Percentiles rank a stretch among this genome's conserved stretches.
phyloP scores from a whole-genome alignment of 2,329 filamentous ascomycete genomes.

The Cadophora luteo-olivacea region DNA sequence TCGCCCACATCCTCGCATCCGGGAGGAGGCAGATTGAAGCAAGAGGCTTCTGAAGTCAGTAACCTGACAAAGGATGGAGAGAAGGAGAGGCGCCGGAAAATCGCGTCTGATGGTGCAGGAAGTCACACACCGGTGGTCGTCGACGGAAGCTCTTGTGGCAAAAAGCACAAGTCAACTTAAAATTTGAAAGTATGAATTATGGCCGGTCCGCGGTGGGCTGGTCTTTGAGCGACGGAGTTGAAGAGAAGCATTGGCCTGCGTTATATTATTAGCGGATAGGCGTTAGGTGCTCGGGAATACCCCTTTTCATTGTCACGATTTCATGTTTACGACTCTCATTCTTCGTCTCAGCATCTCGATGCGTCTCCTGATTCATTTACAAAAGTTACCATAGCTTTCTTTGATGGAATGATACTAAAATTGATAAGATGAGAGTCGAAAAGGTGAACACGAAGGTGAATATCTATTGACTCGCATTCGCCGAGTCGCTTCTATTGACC shows the following conservation, averaged over 20 bases:
- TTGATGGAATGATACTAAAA: too few species aligned
- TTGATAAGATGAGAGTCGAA: too few species aligned
- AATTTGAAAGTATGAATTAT: neutral
- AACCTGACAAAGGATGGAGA: conserved; percentile 16
- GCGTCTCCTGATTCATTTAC: neutral
- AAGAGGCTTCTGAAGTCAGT: neutral
- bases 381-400: too few species aligned
- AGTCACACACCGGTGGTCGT: conserved; percentile 13
- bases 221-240: neutral
- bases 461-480: too few species aligned
- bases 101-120: neutral
- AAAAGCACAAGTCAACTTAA: neutral
- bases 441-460: too few species aligned
- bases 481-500: too few species aligned
- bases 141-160: conserved; percentile 16
- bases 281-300: neutral
- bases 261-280: neutral
- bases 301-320: neutral
- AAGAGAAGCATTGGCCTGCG: neutral
- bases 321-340: neutral
- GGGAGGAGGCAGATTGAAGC: neutral
- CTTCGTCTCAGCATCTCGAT: neutral
- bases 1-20: neutral
- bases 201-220: neutral
- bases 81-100: conserved; percentile 6